These are phyloP conservation scores for Epichloe hybrida DNA, from an alignment of 2,329 filamentous ascomycete genomes.

Conservation along the genomic window DNA sequence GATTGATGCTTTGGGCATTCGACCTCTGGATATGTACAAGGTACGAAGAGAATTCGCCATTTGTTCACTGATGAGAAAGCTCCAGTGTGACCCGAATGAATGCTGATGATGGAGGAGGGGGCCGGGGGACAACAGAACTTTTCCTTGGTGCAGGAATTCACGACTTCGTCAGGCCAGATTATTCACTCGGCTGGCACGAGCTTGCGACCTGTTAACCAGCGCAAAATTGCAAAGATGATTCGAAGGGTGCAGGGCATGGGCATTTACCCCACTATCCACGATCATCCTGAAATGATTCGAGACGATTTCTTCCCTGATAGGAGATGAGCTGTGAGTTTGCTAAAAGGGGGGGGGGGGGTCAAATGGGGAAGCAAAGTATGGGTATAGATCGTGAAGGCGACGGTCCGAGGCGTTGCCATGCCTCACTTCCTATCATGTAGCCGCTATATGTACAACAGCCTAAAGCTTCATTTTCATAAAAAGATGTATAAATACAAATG, in stretches of 20 bases:
- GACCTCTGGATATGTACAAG: conserved; percentile 78
- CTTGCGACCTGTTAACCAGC: conserved; percentile 77
- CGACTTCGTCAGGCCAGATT: conserved; percentile 75
- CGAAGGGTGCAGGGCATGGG: conserved; percentile 79
- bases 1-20: conserved; percentile 66
- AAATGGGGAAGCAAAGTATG: not conserved
- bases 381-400: not conserved
- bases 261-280: conserved; percentile 80
- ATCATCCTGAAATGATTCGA: conserved; percentile 68
- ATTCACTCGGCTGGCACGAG: conserved; percentile 63
- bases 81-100: not conserved
- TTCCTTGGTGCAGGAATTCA: conserved; percentile 77
- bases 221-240: conserved; percentile 86
- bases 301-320: conserved; percentile 19
- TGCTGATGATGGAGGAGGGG: not conserved
- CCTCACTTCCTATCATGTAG: not conserved
- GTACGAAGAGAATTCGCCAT: conserved; percentile 28
- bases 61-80: not conserved
- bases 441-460: conserved; percentile 22
- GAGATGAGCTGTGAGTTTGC: not conserved
- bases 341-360: not conserved
- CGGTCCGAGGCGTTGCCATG: not conserved
- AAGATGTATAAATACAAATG: conserved; percentile 13
- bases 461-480: conserved; percentile 13
- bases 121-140: conserved; percentile 54